Base-by-base conservation (phyloP, 1,284 basidiomycete genomes). In the Pascua guehoae region DNA sequence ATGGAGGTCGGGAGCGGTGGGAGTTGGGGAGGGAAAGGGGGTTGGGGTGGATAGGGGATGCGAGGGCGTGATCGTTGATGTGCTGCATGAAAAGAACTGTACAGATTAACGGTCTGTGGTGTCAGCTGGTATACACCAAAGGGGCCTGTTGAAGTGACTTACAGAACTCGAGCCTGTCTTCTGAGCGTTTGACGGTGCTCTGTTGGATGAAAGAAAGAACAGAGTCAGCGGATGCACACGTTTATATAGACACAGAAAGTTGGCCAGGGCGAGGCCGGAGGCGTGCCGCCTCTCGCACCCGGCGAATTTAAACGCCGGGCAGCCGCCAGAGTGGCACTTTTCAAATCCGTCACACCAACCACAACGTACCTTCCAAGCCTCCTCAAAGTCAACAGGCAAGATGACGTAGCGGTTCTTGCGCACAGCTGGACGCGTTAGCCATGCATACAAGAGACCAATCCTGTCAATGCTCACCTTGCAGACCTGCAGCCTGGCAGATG, bases 371-470 rank as follows among this genome's bases (percentile, higher is more conserved):
- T 96, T 97, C 92, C 93, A 97, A 70, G 91, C 91, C 78, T 97
- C 93, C 76, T 98, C 96, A 74, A 98, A 98, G 83, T 99, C 96
- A 38, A 89, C 85, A 0, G 96, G 95, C 49, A 98, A 81, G 73
- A 99, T 95, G 55, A 99, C 85, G 77, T 98, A 99, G 70, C 96
- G 86, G 78, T 98, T 98, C 81, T 96, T 97, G 59, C 95, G 86
- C 38, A 98, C 95, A 65, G 95, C 92, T 94, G 66, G 1, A 36
- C 8, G 43, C 37, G 50, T 17, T 16, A 5, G 43, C 18, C 12
- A 44, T 17, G 40, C 18, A 17, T 10, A 4, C n/a, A 12, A 16
- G 36, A 15, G 36, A 39, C 15, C 2, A 10, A 1, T 16, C 2
- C 16, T 32, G 17, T 40, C 14, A 4, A 39, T 39, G 64, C 76